Percentiles rank a stretch among this genome's conserved stretches.
These are phyloP conservation scores for Diaporthe eres DNA, from an alignment of 2,329 filamentous ascomycete genomes.

Conservation along the genomic window DNA sequence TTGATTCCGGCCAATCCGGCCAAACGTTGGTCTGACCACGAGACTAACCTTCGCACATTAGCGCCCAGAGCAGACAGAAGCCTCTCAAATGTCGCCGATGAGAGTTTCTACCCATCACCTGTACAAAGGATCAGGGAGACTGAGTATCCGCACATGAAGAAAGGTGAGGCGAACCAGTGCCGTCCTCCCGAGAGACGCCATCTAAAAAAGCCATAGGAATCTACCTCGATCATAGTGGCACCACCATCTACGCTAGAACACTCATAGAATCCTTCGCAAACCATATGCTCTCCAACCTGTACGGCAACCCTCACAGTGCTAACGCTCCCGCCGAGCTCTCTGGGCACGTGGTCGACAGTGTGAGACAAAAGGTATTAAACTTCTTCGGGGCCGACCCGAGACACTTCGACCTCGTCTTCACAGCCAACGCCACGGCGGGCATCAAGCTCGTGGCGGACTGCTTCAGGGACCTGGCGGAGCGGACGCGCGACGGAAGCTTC, in stretches of 20 bases:
- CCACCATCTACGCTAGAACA: slow-evolving; percentile 71
- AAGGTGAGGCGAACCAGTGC: slow-evolving; percentile 49
- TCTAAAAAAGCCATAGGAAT: slow-evolving; percentile 50
- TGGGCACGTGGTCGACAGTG: slow-evolving; percentile 69
- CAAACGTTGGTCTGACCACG: background rate
- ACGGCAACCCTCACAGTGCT: slow-evolving; percentile 78
- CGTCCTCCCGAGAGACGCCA: background rate
- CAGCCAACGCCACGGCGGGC: slow-evolving; percentile 91
- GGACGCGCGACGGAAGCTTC: slow-evolving; percentile 60
- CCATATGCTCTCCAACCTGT: slow-evolving; percentile 70
- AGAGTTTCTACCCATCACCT: slow-evolving; percentile 30
- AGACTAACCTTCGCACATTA: slow-evolving; percentile 1
- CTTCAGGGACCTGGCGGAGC: slow-evolving; percentile 67
- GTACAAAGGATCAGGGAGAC: slow-evolving; percentile 54
- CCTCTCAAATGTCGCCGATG: slow-evolving; percentile 23
- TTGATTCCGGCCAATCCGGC: background rate
- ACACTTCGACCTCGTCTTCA: slow-evolving; percentile 77
- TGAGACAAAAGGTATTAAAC: slow-evolving; percentile 65
- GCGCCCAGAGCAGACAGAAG: slow-evolving; percentile 13
- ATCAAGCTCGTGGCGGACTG: slow-evolving; percentile 82
- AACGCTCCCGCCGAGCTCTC: slow-evolving; percentile 71
- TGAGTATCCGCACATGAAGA: slow-evolving; percentile 59
- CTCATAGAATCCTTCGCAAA: slow-evolving; percentile 68
- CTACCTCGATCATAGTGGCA: slow-evolving; percentile 72
- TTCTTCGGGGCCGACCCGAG: slow-evolving; percentile 72